Conservation (phyloP, 2,329 filamentous ascomycete genomes). For the Claviceps maximensis region DNA sequence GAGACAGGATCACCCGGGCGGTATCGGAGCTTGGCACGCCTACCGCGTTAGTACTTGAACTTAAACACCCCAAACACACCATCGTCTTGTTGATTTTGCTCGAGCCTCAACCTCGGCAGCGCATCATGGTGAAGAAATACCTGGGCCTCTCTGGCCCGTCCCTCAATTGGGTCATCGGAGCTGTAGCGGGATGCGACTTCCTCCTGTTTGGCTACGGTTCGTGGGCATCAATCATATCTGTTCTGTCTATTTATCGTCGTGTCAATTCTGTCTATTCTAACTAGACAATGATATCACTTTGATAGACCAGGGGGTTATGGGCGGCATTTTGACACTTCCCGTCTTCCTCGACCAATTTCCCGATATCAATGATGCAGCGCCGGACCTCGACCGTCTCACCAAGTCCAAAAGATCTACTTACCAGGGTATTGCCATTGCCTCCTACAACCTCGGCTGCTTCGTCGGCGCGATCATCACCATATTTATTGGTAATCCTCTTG, state of each 20-base stretch:
- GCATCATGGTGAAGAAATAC: conserved; percentile 28
- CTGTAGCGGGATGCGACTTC: conserved; percentile 63
- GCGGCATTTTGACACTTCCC: conserved; percentile 55
- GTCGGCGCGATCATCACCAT: conserved; percentile 52
- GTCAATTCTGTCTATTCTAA: background rate
- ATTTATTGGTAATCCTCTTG: conserved; percentile 50
- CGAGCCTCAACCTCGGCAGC: background rate
- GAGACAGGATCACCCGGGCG: background rate
- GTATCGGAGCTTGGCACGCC: background rate
- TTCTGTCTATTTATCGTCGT: background rate
- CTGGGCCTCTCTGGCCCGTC: conserved; percentile 52
- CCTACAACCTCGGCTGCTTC: conserved; percentile 48
- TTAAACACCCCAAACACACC: background rate
- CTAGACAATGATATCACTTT: background rate
- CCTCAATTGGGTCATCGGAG: conserved; percentile 56
- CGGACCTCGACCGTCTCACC: conserved; percentile 21
- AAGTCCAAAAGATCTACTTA: conserved; percentile 33
- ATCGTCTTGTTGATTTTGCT: background rate
- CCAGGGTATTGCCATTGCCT: conserved; percentile 41
- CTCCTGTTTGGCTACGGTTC: conserved; percentile 46
- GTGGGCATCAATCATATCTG: conserved; percentile 5
- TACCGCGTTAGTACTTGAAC: background rate
- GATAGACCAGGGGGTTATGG: conserved; percentile 63
- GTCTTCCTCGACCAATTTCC: conserved; percentile 46
- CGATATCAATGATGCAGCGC: conserved; percentile 30